Evolutionary conservation across 148 eudicot species (phyloP), one percentile per base, ranked within the genome.

Genomic region (Euryodendron excelsum): DNA sequence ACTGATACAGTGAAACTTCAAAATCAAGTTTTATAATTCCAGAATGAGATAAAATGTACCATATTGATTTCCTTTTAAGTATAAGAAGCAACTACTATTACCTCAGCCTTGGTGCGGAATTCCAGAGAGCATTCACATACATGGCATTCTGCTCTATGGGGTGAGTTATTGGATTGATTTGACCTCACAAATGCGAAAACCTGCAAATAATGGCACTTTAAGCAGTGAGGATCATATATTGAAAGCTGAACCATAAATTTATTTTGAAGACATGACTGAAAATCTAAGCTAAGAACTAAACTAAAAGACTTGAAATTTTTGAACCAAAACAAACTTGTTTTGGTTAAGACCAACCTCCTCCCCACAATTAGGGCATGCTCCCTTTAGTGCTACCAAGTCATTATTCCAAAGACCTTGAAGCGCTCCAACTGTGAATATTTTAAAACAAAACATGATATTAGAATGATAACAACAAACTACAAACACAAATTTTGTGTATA

Each of bases 331-430:
- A 28, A 55, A 50, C 20, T 15, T 45, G 39, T 31, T 72, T 31
- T 27, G 53, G 14, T 31, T 41, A 10, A n/a, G 73, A 83, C 83
- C 80, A 63, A 95, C 97, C 97, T 95, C 97, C 85, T 95, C 98
- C 36, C 97, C 97, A 58, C 98, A 95, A 78, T 85, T 93, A 25
- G 98, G 97, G 88, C 98, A 95, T 34, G 91, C 87, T 72, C 98
- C 97, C 81, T 91, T 93, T 39, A 95, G 47, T 36, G 96, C 98
- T 67, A 93, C 96, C 86, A 93, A 87, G 84, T 95, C 94, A 84
- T 88, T 91, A 81, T 83, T 87, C 97, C 96, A 91, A 55, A 95
- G 84, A 71, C 94, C 90, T 80, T 60, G 84, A 61, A 95, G 90
- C 58, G 94, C 94, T 88, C 91, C 87, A 80, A 90, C 98, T 95